Percentiles rank a stretch among this genome's conserved stretches.
Conservation (phyloP, 2,329 filamentous ascomycete species). For the Didymella segeticola region DNA sequence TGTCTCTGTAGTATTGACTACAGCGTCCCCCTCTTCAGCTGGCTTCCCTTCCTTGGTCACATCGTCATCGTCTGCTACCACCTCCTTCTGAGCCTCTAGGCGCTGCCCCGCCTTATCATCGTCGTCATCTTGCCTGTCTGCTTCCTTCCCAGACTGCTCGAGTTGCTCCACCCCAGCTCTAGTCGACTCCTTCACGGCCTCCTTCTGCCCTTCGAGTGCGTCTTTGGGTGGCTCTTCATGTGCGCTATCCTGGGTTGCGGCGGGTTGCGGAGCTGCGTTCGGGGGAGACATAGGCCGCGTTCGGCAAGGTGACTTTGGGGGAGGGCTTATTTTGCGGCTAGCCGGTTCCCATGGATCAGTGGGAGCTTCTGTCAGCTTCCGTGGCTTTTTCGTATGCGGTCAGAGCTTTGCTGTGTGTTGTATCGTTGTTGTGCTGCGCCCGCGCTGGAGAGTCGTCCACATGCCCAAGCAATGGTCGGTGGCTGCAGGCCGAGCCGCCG, state of each 20-base stretch:
- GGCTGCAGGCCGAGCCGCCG: slow-evolving; percentile 26
- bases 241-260: slow-evolving; percentile 32
- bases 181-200: not conserved
- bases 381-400: slow-evolving; percentile 1
- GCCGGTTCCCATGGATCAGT: slow-evolving; percentile 30
- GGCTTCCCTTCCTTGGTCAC: not conserved
- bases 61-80: not conserved
- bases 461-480: slow-evolving; percentile 30
- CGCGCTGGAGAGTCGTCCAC: slow-evolving; percentile 20
- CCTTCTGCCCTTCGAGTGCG: slow-evolving; percentile 15
- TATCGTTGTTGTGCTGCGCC: slow-evolving; percentile 20
- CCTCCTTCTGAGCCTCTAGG: not conserved
- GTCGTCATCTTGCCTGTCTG: slow-evolving; percentile 1
- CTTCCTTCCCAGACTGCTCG: not conserved
- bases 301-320: slow-evolving; percentile 21
- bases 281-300: slow-evolving; percentile 47
- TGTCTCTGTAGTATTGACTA: not conserved
- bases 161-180: slow-evolving; percentile 1
- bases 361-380: slow-evolving; percentile 13
- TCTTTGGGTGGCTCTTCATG: slow-evolving; percentile 30
- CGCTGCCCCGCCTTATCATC: slow-evolving; percentile 33
- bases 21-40: not conserved
- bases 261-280: slow-evolving; percentile 39
- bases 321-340: slow-evolving; percentile 12
- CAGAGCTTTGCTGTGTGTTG: slow-evolving; percentile 10